Conservation (phyloP, 2,329 filamentous ascomycete species). For the Aspergillus piperis region DNA sequence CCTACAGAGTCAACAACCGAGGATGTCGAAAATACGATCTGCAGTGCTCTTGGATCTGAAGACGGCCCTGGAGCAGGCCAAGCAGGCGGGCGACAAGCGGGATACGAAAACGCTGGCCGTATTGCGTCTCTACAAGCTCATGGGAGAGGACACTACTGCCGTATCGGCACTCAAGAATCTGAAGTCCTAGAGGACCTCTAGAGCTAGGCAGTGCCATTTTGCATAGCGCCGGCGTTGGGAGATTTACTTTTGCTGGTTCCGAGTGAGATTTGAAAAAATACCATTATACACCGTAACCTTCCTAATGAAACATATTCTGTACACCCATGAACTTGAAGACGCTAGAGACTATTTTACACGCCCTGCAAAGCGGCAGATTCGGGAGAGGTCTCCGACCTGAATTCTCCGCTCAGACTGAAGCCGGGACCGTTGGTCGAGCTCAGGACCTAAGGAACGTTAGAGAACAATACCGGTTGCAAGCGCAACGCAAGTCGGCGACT, state of each 20-base stretch:
- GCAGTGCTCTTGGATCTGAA: constrained; percentile 67
- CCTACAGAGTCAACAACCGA: constrained; percentile 56
- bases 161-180: constrained; percentile 57
- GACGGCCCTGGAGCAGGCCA: constrained; percentile 61
- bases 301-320: constrained; percentile 47
- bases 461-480: background rate
- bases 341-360: constrained; percentile 56
- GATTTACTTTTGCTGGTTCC: constrained; percentile 14
- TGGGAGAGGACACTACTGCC: constrained; percentile 62
- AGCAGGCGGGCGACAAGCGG: constrained; percentile 35
- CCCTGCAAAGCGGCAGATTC: constrained; percentile 52
- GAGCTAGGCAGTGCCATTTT: constrained; percentile 11
- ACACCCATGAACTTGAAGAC: constrained; percentile 39
- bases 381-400: constrained; percentile 63
- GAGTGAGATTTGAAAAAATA: constrained; percentile 33
- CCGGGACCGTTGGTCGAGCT: constrained; percentile 86
- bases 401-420: constrained; percentile 80
- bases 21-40: constrained; percentile 60
- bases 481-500: constrained; percentile 29
- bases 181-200: constrained; percentile 17
- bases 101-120: constrained; percentile 55
- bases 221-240: constrained; percentile 50
- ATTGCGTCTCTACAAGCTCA: constrained; percentile 61
- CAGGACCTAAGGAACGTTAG: constrained; percentile 61
- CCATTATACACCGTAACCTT: constrained; percentile 45